Evolutionary conservation across 306 rosid species (phyloP), one percentile per base, ranked within the genome.

Genomic region (Boehmeria nivea): DNA sequence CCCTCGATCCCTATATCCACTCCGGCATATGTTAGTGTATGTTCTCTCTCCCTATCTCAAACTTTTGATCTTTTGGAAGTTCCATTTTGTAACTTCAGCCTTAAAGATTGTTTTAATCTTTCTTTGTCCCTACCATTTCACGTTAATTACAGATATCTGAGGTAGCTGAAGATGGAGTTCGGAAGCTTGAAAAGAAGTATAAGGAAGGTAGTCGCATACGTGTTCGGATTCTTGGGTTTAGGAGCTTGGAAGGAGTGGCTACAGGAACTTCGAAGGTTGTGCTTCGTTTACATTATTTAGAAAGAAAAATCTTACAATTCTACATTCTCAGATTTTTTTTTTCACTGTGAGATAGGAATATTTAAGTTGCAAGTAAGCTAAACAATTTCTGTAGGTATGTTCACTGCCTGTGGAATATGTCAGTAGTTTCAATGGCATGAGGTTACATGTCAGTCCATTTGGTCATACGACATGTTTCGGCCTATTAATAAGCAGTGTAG

Each of bases 221-320:
- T 46, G 95, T 84, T 66, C 82, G 98, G 33, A 74, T 87, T 69
- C 93, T 87, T 57, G 96, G 93, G 67, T 81, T 84, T 57, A 82
- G 85, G 78, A 84, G 78, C 65, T 81, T 91, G 77, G 98, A 91
- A 75, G 98, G 98, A 43, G 78, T 91, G 72, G 95, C 96, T 14
- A 85, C 83, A 8, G 96, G 99, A 64, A 80, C 64, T 63, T 77
- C 85, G 79, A 91, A 91, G 95, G 98, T 90, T 57, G 53, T 60
- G 53, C 31, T 50, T 58, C 6, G 59, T 12, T 45, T 61, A 52
- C 38, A 25, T 54, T 61, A 20, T 36, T 45, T 44, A 0, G 5
- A 37, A 43, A 37, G 28, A 2, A 22, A 15, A n/a, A 13, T 12
- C 16, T 10, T 19, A 11, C 43, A 54, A 4, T 54, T 31, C 36